Percentiles rank a stretch among this genome's conserved stretches.
These are phyloP conservation scores for Tolypocladium inflatum DNA, from an alignment of 2,329 filamentous ascomycete species.

Conservation along the genomic window DNA sequence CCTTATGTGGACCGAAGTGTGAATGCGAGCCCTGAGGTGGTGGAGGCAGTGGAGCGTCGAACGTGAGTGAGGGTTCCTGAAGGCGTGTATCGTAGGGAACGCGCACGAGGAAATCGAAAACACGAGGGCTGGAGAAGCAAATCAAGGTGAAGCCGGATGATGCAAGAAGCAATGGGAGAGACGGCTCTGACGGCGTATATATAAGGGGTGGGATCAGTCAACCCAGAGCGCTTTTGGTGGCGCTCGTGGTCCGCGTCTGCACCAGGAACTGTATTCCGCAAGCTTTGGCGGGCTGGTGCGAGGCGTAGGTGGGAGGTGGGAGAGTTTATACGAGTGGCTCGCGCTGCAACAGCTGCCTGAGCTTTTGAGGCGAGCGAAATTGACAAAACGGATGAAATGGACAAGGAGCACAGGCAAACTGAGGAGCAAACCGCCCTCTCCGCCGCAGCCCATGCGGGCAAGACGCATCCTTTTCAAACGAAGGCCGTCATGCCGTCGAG, in stretches of 20 bases:
- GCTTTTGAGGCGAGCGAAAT: neutral
- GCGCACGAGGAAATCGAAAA: neutral
- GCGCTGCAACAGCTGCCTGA: neutral
- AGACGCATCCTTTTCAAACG: neutral
- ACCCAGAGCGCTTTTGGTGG: neutral
- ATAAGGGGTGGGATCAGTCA: neutral
- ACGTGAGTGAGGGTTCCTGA: neutral
- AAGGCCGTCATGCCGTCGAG: too few species aligned
- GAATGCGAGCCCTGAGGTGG: neutral
- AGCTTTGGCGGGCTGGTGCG: neutral
- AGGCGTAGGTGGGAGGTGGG: neutral
- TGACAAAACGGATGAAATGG: neutral
- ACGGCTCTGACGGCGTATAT: neutral
- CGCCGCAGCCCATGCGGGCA: neutral
- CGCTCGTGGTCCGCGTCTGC: neutral
- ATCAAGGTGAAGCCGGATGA: neutral
- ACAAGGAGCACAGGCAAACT: neutral
- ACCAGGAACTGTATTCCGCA: neutral
- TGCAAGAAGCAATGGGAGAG: neutral
- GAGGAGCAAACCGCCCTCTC: neutral
- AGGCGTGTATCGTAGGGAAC: neutral
- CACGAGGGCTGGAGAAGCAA: neutral
- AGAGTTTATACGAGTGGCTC: neutral
- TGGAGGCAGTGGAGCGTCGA: neutral
- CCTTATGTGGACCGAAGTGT: neutral